Base-by-base conservation (phyloP, 495 filamentous ascomycete genomes). In the Podospora conica region DNA sequence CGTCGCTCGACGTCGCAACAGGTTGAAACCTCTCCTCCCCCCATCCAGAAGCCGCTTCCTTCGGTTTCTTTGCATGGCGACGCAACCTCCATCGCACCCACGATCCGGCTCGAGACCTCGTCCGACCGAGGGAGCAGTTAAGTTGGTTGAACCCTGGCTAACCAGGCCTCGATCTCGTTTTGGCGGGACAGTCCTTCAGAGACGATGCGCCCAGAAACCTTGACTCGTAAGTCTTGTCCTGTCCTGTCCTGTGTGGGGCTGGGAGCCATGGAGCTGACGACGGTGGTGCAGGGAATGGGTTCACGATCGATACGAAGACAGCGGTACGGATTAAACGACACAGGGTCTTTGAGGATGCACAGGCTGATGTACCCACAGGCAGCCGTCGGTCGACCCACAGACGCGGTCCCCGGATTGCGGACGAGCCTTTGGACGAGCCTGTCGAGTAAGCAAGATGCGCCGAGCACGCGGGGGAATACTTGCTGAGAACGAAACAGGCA, bases 231-330 rank as follows among this genome's bases (percentile, higher is more conserved):
- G 78, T 75, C 40, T 23, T 59, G 53, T 53, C 40, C 27, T 65
- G 58, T 31, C 21, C 66, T 66, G 55, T 9, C 8, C 29, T 48
- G 18, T 3, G 27, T 18, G 9, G 20, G 4, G 21, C 60, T 61
- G 24, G 31, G 48, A 60, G 10, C 23, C 25, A 56, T 12, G 9
- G 59, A 25, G 61, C 62, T 68, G 31, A 70, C 63, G 18, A 31
- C 8, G 55, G 12, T 27, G 31, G 64, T 48, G 53, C 68, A 96
- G 91, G 66, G 92, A 96, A 75, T 96, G 92, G 92, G 89, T 94
- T 67, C 92, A 96, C 73, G 92, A 96, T 78, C 90, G 87, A 73
- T 96, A 85, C 70, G 90, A 93, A 72, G 91, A 91, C 59, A 74
- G 76, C 67, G 74, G 82, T 81, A 78, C 63, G 74, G 58, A 55